phyloP scores from a whole-genome alignment of 1,284 basidiomycete genomes.

The Ustilago esculenta region DNA sequence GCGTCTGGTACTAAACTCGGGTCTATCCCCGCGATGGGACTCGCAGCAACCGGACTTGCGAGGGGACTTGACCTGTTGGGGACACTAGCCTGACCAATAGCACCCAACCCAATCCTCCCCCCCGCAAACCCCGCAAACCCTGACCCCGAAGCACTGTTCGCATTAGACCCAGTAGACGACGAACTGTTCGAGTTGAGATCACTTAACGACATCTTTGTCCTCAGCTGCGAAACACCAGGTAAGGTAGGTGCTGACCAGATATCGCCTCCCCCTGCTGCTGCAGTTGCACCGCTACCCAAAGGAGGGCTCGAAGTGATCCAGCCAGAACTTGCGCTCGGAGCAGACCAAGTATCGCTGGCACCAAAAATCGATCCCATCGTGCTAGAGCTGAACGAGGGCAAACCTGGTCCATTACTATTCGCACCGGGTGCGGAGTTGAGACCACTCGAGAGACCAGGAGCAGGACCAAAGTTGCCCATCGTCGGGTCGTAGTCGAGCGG shows the following conservation, averaged over 20 bases:
- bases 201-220: constrained; percentile 20
- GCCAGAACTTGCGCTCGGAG: constrained; percentile 2
- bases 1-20: no score
- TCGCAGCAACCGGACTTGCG: constrained; percentile 5
- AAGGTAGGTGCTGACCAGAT: constrained; percentile 42
- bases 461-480: constrained; percentile 38
- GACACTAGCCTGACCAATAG: constrained; percentile 19
- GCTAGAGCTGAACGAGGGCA: constrained; percentile 23
- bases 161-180: background rate
- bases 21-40: background rate
- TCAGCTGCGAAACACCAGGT: constrained; percentile 18
- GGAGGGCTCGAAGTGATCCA: constrained; percentile 45
- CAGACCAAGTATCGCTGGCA: constrained; percentile 33
- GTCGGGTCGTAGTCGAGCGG: constrained; percentile 43
- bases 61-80: constrained; percentile 13
- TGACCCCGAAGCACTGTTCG: no score
- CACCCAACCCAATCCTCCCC: constrained; percentile 17
- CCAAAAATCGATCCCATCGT: constrained; percentile 38
- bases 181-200: constrained; percentile 14
- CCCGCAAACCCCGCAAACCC: constrained; percentile 15
- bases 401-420: constrained; percentile 1
- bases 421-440: constrained; percentile 1
- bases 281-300: constrained; percentile 7
- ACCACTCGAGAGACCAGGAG: constrained; percentile 15
- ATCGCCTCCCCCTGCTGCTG: constrained; percentile 9